Evolutionary conservation across 139 green algal genomes (phyloP).

Genomic region (Ettlia oleoabundans): DNA sequence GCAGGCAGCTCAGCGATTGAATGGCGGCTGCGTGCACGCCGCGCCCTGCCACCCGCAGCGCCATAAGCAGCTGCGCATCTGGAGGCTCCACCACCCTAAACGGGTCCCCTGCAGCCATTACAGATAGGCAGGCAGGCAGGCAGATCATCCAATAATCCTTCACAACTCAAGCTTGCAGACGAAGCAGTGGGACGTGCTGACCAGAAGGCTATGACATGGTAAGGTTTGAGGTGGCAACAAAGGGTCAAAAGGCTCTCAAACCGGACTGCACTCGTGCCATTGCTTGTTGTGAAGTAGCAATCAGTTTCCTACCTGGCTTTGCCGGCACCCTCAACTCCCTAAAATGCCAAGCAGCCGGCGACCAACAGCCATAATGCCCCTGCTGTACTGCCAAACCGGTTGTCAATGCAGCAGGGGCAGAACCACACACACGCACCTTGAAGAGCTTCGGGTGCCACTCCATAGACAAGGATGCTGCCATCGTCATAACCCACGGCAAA

Average conservation of each 20-base stretch:
- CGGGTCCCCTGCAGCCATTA: not conserved
- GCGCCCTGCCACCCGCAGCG: constrained; percentile 35
- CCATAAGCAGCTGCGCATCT: constrained; percentile 29
- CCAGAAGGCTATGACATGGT: too few species aligned
- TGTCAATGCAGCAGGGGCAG: not conserved
- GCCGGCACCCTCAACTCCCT: too few species aligned
- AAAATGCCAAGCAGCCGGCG: too few species aligned
- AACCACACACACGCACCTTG: not conserved
- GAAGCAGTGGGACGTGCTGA: too few species aligned
- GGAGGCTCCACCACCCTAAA: constrained; percentile 17
- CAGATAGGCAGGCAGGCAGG: not conserved
- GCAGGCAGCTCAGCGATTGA: constrained; percentile 50
- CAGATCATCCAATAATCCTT: too few species aligned
- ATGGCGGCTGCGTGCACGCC: constrained; percentile 38
- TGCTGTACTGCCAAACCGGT: not conserved
- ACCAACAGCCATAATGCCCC: too few species aligned
- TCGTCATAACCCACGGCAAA: constrained; percentile 74
- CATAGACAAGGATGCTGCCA: constrained; percentile 67
- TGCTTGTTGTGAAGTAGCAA: too few species aligned
- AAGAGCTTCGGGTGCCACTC: constrained; percentile 38
- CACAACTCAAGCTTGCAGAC: not conserved
- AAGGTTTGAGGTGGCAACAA: too few species aligned
- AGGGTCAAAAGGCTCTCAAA: too few species aligned
- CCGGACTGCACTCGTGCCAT: too few species aligned
- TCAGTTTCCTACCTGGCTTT: too few species aligned